Percentiles rank a stretch among this genome's conserved stretches.
Evolutionary conservation across 768 basidiomycete species (phyloP).

Genomic region (Suillus subluteus): DNA sequence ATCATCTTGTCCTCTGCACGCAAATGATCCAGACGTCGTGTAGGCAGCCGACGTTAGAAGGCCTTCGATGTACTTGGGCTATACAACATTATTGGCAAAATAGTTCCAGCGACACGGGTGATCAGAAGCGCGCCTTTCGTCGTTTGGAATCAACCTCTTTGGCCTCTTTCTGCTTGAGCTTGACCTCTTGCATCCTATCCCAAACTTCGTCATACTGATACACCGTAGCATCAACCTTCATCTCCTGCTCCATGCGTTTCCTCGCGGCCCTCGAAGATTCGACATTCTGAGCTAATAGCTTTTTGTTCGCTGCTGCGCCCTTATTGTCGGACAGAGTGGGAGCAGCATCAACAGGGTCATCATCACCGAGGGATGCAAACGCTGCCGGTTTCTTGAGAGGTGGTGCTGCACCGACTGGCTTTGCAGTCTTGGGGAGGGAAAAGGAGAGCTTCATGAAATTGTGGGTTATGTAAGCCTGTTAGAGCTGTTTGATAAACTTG

Average conservation of each 20-base stretch:
- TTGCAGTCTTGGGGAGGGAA: constrained; percentile 63
- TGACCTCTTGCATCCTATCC: constrained; percentile 92
- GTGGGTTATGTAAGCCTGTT: constrained; percentile 26
- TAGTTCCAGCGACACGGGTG: constrained; percentile 9
- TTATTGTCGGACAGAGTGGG: constrained; percentile 47
- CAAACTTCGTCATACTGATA: constrained; percentile 97
- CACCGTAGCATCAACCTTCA: constrained; percentile 77
- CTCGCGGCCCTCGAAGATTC: constrained; percentile 64
- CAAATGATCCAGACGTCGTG: constrained; percentile 84
- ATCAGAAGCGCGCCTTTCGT: constrained; percentile 63
- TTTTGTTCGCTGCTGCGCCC: constrained; percentile 52
- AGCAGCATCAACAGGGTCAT: constrained; percentile 54
- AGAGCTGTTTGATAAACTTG: not conserved
- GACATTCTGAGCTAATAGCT: constrained; percentile 59
- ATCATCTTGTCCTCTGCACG: constrained; percentile 99
- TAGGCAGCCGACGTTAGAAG: constrained; percentile 83
- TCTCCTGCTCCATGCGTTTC: constrained; percentile 80
- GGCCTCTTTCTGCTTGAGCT: constrained; percentile 68
- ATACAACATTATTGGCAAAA: constrained; percentile 19
- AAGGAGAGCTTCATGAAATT: constrained; percentile 85
- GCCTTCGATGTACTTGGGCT: constrained; percentile 93
- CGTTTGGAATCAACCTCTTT: constrained; percentile 79
- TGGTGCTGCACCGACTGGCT: constrained; percentile 55
- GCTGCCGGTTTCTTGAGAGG: constrained; percentile 62
- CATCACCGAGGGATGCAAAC: constrained; percentile 65